Percentiles rank a stretch among this genome's conserved stretches.
These are phyloP conservation scores for Penicillium longicatenatum DNA, from an alignment of 495 filamentous ascomycete genomes.

Conservation along the genomic window DNA sequence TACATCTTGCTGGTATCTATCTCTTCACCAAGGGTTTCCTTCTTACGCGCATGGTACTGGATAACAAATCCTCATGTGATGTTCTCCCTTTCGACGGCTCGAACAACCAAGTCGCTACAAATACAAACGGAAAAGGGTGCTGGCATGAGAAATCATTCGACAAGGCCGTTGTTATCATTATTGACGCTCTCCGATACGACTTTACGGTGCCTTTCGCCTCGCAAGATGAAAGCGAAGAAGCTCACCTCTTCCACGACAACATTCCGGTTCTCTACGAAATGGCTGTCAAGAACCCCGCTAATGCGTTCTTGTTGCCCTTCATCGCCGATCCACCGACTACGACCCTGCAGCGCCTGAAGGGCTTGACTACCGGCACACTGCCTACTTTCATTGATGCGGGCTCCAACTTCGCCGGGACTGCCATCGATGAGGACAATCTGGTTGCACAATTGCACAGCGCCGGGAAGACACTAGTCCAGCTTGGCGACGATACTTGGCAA, in stretches of 20 bases:
- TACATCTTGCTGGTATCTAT: conserved; percentile 81
- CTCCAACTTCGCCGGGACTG: conserved; percentile 92
- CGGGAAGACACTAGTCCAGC: conserved; percentile 84
- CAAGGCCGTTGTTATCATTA: conserved; percentile 86
- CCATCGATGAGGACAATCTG: conserved; percentile 97
- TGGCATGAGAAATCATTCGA: conserved; percentile 95
- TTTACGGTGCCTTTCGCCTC: conserved; percentile 83
- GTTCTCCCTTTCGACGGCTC: conserved; percentile 62
- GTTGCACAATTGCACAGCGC: conserved; percentile 77
- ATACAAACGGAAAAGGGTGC: conserved; percentile 66
- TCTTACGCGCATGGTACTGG: conserved; percentile 86
- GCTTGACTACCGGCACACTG: conserved; percentile 90
- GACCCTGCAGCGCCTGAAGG: conserved; percentile 90
- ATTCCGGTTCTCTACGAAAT: conserved; percentile 84
- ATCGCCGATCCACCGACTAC: conserved; percentile 96
- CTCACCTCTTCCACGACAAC: conserved; percentile 81
- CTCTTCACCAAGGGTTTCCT: conserved; percentile 98
- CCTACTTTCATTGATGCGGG: conserved; percentile 94
- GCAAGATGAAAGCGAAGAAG: conserved; percentile 45
- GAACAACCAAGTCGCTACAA: conserved; percentile 22
- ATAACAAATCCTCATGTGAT: conserved; percentile 81
- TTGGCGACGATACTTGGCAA: conserved; percentile 97
- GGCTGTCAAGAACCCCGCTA: conserved; percentile 67
- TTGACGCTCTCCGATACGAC: conserved; percentile 95
- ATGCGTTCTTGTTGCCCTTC: conserved; percentile 90